These are phyloP conservation scores for Flaveria trinervia DNA, from an alignment of 129 eudicot species.

Conservation along the genomic window DNA sequence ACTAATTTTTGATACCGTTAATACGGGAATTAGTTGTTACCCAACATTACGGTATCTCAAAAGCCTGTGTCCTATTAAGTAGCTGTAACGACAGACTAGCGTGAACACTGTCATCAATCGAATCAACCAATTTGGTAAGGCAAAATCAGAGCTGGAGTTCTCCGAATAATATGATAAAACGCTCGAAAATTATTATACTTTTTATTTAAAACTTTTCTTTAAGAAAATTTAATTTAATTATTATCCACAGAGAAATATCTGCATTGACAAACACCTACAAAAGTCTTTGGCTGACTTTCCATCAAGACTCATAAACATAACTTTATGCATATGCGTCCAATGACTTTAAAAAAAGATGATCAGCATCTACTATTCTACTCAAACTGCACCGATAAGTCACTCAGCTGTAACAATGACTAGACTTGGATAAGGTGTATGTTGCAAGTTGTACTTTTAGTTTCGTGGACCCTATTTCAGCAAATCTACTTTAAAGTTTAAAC, in stretches of 20 bases:
- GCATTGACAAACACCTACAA: background rate
- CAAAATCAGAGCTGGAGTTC: conserved; percentile 15
- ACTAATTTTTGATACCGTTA: background rate
- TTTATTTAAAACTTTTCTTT: background rate
- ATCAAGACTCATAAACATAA: conserved; percentile 1
- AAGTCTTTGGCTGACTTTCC: conserved; percentile 12
- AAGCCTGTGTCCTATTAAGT: conserved; percentile 15
- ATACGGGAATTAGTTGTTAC: conserved; percentile 9
- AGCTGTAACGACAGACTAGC: background rate
- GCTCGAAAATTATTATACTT: conserved; percentile 10
- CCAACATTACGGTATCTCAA: conserved; percentile 6
- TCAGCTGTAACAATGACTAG: background rate
- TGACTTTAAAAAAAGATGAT: background rate
- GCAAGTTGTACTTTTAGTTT: conserved; percentile 14
- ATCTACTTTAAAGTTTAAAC: background rate
- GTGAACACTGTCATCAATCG: conserved; percentile 21
- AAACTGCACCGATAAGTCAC: background rate
- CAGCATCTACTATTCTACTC: background rate
- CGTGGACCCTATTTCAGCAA: background rate
- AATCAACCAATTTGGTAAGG: conserved; percentile 19
- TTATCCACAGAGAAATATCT: background rate
- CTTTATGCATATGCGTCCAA: background rate
- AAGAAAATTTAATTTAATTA: background rate
- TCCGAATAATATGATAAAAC: conserved; percentile 1
- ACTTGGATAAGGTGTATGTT: background rate